Percentiles rank a stretch among this genome's conserved stretches.
Evolutionary conservation across 2,329 filamentous ascomycete species (phyloP).

Genomic region (Claviceps monticola): DNA sequence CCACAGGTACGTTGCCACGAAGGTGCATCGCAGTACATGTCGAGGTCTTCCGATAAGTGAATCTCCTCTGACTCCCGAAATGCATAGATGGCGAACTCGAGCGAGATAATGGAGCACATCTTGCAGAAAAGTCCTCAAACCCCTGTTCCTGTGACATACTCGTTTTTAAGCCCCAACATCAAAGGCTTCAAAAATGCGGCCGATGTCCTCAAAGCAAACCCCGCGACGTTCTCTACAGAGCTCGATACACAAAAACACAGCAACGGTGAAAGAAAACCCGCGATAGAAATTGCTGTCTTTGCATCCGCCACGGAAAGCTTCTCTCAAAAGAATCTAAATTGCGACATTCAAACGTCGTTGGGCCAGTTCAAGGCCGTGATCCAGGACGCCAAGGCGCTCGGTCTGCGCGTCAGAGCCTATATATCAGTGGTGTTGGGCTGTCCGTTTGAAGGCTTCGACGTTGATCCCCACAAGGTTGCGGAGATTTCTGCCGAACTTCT

Average conservation of each 20-base stretch:
- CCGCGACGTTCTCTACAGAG: slow-evolving; percentile 35
- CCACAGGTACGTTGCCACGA: slow-evolving; percentile 46
- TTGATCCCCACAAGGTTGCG: slow-evolving; percentile 48
- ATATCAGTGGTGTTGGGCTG: slow-evolving; percentile 72
- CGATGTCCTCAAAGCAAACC: slow-evolving; percentile 37
- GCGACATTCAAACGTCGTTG: slow-evolving; percentile 60
- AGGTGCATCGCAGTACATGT: not conserved
- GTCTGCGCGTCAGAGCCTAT: slow-evolving; percentile 61
- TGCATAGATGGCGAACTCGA: slow-evolving; percentile 62
- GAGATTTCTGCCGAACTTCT: slow-evolving; percentile 56
- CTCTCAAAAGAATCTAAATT: slow-evolving; percentile 71
- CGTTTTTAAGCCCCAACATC: slow-evolving; percentile 67
- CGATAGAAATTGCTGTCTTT: slow-evolving; percentile 64
- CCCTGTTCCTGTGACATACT: slow-evolving; percentile 50
- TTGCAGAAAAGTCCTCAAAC: slow-evolving; percentile 43
- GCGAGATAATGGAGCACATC: slow-evolving; percentile 57
- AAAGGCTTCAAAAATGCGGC: slow-evolving; percentile 56
- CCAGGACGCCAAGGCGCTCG: slow-evolving; percentile 46
- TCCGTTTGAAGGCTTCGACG: slow-evolving; percentile 56
- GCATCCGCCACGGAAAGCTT: slow-evolving; percentile 72
- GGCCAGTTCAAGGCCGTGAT: slow-evolving; percentile 58
- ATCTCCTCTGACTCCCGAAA: not conserved
- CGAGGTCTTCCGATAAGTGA: not conserved
- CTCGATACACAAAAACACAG: slow-evolving; percentile 26
- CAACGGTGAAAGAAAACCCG: slow-evolving; percentile 29